These are phyloP conservation scores for Cladosporium sp. DNA, from an alignment of 2,329 filamentous ascomycete genomes.

Conservation along the genomic window DNA sequence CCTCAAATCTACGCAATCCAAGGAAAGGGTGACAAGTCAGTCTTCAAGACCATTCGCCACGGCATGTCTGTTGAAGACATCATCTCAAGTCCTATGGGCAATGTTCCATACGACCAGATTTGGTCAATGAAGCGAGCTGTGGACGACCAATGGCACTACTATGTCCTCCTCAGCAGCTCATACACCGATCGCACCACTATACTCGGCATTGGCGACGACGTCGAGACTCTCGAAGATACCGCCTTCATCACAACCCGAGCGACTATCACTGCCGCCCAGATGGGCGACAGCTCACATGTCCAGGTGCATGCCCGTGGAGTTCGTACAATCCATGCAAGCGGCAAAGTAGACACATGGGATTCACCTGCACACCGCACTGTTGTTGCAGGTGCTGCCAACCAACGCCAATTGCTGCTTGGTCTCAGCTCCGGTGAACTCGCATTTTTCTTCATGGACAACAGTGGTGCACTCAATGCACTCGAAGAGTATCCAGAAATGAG, in stretches of 20 bases:
- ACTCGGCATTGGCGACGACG: slow-evolving; percentile 91
- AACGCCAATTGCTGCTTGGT: slow-evolving; percentile 87
- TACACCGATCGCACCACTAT: slow-evolving; percentile 64
- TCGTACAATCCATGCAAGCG: slow-evolving; percentile 73
- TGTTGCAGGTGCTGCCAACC: slow-evolving; percentile 88
- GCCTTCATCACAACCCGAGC: slow-evolving; percentile 85
- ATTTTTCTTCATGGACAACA: slow-evolving; percentile 95
- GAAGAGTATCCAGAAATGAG: slow-evolving; percentile 92
- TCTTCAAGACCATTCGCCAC: slow-evolving; percentile 88
- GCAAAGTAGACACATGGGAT: slow-evolving; percentile 86
- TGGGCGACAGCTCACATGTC: slow-evolving; percentile 87
- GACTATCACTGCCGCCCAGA: slow-evolving; percentile 86
- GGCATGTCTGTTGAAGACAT: slow-evolving; percentile 82
- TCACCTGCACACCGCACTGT: slow-evolving; percentile 92
- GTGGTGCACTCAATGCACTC: slow-evolving; percentile 72
- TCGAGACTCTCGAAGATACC: slow-evolving; percentile 91
- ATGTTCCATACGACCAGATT: slow-evolving; percentile 47
- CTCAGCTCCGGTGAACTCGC: slow-evolving; percentile 95
- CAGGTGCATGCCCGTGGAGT: slow-evolving; percentile 98
- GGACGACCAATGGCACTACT: slow-evolving; percentile 82
- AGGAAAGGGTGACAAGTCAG: slow-evolving; percentile 81
- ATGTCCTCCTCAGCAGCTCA: slow-evolving; percentile 71
- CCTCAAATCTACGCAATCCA: slow-evolving; percentile 94
- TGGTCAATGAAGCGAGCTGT: slow-evolving; percentile 90
- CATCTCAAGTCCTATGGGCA: slow-evolving; percentile 26